phyloP scores from a whole-genome alignment of 2,329 filamentous ascomycete species.

The Penicillium fuscoglaucum region DNA sequence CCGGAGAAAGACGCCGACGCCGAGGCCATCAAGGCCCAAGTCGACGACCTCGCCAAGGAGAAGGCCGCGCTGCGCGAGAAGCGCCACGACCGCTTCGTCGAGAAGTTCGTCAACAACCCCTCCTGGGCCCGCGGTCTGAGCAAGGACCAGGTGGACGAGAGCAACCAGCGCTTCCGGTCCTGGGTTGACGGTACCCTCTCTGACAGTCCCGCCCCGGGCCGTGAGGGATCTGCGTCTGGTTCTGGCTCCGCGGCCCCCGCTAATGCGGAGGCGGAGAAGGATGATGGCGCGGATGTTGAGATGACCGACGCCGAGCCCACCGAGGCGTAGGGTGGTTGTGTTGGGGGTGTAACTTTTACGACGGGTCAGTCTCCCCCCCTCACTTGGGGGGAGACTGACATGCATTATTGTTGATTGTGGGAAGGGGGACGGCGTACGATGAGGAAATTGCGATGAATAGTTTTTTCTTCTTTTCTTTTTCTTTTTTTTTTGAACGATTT shows the following conservation, averaged over 20 bases:
- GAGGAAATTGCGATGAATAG: slow-evolving; percentile 22
- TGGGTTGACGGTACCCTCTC: slow-evolving; percentile 44
- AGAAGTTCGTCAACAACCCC: slow-evolving; percentile 56
- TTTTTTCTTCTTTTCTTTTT: not conserved
- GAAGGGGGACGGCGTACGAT: slow-evolving; percentile 5
- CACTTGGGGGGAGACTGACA: not conserved
- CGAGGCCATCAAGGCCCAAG: slow-evolving; percentile 28
- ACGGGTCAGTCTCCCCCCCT: not conserved
- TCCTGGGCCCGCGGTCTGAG: slow-evolving; percentile 52
- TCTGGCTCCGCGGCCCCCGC: slow-evolving; percentile 12
- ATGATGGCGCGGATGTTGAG: slow-evolving; percentile 26
- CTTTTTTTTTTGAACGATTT: not conserved
- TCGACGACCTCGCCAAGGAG: slow-evolving; percentile 39
- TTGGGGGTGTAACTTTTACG: slow-evolving; percentile 8
- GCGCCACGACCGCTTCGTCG: slow-evolving; percentile 50
- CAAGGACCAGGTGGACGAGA: slow-evolving; percentile 51
- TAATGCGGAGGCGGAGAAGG: slow-evolving; percentile 21
- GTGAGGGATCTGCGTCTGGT: slow-evolving; percentile 16
- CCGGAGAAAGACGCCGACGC: slow-evolving; percentile 20
- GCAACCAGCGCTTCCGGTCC: slow-evolving; percentile 49
- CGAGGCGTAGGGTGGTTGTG: slow-evolving; percentile 17
- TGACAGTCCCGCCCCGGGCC: slow-evolving; percentile 17
- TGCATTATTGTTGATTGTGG: slow-evolving; percentile 8
- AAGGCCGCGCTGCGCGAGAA: slow-evolving; percentile 41
- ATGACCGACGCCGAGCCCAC: slow-evolving; percentile 39